These are phyloP conservation scores for Pezicula carpinea DNA, from an alignment of 2,329 filamentous ascomycete genomes.

Conservation along the genomic window DNA sequence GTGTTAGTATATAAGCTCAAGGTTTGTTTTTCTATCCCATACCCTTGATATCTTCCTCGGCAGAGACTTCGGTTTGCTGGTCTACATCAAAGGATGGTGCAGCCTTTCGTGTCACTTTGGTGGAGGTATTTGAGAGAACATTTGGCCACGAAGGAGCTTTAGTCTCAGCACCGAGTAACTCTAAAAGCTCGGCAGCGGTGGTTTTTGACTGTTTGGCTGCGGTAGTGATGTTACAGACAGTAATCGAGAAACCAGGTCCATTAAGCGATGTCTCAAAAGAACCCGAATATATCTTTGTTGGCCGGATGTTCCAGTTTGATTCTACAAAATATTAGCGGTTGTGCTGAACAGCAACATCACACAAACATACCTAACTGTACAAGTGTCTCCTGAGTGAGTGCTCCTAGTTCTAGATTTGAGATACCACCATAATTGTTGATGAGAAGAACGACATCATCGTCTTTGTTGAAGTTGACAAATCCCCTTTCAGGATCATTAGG, in stretches of 20 bases:
- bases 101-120: constrained; percentile 9
- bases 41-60: constrained; percentile 18
- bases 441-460: constrained; percentile 44
- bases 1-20: background rate
- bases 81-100: constrained; percentile 14
- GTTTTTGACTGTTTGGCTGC: constrained; percentile 24
- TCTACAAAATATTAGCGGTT: constrained; percentile 18
- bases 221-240: constrained; percentile 44
- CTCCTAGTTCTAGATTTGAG: constrained; percentile 52
- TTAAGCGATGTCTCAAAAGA: constrained; percentile 50
- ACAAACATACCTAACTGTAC: constrained; percentile 29
- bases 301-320: constrained; percentile 42
- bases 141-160: constrained; percentile 34
- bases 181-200: constrained; percentile 34
- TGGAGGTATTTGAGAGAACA: constrained; percentile 20
- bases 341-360: background rate
- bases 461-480: constrained; percentile 41
- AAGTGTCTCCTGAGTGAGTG: constrained; percentile 38
- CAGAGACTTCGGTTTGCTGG: constrained; percentile 10
- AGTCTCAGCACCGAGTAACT: constrained; percentile 44
- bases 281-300: constrained; percentile 41
- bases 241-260: constrained; percentile 51
- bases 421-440: constrained; percentile 58
- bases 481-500: constrained; percentile 41
- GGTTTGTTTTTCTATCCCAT: constrained; percentile 5